phyloP scores from a whole-genome alignment of 2,329 filamentous ascomycete genomes.

The Cladosporium sp. region DNA sequence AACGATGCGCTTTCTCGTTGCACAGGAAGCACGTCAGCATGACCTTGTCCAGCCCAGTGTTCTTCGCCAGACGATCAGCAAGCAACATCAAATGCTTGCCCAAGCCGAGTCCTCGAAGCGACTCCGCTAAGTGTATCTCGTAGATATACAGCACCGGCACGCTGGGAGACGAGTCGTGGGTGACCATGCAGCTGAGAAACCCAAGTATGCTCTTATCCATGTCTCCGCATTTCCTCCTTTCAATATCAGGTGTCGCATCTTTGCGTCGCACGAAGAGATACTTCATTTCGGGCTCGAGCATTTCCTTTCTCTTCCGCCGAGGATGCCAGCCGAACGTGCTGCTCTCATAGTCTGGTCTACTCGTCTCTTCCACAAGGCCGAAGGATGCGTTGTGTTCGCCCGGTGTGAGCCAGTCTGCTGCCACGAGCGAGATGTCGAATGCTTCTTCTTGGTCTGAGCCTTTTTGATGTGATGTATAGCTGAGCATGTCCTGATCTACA shows the following conservation, averaged over 20 bases:
- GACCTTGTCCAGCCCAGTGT: conserved; percentile 57
- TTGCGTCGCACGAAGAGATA: conserved; percentile 58
- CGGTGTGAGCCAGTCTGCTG: conserved; percentile 13
- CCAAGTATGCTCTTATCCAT: conserved; percentile 18
- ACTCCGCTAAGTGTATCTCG: conserved; percentile 64
- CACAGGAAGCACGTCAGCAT: conserved; percentile 71
- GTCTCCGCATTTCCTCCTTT: neutral
- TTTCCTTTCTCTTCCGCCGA: conserved; percentile 59
- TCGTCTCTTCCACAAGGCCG: conserved; percentile 59
- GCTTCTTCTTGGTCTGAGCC: conserved; percentile 1
- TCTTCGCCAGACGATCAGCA: conserved; percentile 50
- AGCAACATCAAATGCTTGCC: conserved; percentile 57
- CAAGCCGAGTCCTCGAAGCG: conserved; percentile 59
- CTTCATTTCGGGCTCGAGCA: conserved; percentile 62
- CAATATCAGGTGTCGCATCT: neutral
- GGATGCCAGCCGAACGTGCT: conserved; percentile 63
- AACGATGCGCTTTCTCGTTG: conserved; percentile 54
- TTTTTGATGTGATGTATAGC: conserved; percentile 9
- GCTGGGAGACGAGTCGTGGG: conserved; percentile 56
- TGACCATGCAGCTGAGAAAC: conserved; percentile 67
- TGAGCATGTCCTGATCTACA: conserved; percentile 1
- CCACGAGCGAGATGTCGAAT: conserved; percentile 14
- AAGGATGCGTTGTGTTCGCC: conserved; percentile 48
- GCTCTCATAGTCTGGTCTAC: conserved; percentile 58
- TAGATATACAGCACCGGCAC: conserved; percentile 71